Evolutionary conservation across 2,329 filamentous ascomycete species (phyloP).

Genomic region (Claviceps quebecensis): DNA sequence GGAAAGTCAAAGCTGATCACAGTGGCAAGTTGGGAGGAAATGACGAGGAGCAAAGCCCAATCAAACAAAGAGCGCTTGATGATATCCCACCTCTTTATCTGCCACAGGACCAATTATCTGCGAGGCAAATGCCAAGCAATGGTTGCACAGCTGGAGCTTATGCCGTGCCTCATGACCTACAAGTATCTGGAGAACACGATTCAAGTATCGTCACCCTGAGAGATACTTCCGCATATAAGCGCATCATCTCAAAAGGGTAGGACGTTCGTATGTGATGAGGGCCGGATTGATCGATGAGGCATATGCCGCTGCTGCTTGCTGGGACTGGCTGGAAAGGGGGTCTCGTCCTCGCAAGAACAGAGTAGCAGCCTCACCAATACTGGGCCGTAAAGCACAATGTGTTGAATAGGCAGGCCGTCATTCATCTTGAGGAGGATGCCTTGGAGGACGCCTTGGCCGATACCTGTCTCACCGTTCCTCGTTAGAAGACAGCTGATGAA

Average conservation of each 20-base stretch:
- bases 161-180: not conserved
- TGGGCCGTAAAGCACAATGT: not conserved
- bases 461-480: not conserved
- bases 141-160: conserved; percentile 1
- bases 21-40: not conserved
- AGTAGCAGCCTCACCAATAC: not conserved
- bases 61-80: not conserved
- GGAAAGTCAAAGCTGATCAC: not conserved
- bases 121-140: not conserved
- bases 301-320: not conserved
- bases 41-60: not conserved
- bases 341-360: not conserved
- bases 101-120: not conserved
- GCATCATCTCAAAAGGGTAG: not conserved
- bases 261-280: conserved; percentile 1
- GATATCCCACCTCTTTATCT: not conserved
- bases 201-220: not conserved
- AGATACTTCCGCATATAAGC: not conserved
- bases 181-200: not conserved
- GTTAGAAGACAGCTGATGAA: not conserved
- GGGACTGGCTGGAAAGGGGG: not conserved
- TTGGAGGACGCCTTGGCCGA: not conserved
- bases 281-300: not conserved
- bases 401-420: not conserved
- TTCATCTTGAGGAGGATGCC: not conserved